phyloP scores from a whole-genome alignment of 2,329 filamentous ascomycete genomes.

The Arthroderma sp. region DNA sequence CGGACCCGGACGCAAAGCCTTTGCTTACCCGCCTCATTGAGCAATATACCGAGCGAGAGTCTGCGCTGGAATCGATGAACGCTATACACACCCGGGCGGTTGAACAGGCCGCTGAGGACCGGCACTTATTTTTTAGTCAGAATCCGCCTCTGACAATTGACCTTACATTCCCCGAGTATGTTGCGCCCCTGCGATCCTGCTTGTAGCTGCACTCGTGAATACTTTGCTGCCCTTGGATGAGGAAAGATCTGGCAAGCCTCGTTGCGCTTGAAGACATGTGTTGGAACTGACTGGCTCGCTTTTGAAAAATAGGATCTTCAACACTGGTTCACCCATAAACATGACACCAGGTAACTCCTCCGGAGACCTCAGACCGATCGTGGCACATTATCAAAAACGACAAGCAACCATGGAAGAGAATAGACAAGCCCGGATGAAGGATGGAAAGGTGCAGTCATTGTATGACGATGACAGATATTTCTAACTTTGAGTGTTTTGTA shows the following conservation, averaged over 20 bases:
- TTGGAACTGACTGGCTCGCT: neutral
- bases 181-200: conserved; percentile 12
- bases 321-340: conserved; percentile 50
- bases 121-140: conserved; percentile 44
- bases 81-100: conserved; percentile 47
- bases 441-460: conserved; percentile 30
- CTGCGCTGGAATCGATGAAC: conserved; percentile 43
- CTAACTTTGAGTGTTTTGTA: conserved; percentile 5
- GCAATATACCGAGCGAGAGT: conserved; percentile 41
- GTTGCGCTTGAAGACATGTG: neutral
- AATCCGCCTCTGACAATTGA: conserved; percentile 34
- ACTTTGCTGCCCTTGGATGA: too few relatives aligned
- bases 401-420: conserved; percentile 44
- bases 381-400: conserved; percentile 49
- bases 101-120: conserved; percentile 50
- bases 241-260: neutral
- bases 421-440: conserved; percentile 36
- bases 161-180: conserved; percentile 53
- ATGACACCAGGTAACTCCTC: conserved; percentile 46
- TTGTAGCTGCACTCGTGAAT: neutral
- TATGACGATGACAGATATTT: conserved; percentile 27
- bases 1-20: conserved; percentile 26
- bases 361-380: conserved; percentile 45
- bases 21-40: conserved; percentile 38
- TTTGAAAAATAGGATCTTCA: conserved; percentile 41